Evolutionary conservation across 2,329 filamentous ascomycete species (phyloP), one percentile per base, ranked within the genome.

Genomic region (Ascomycota sp.): DNA sequence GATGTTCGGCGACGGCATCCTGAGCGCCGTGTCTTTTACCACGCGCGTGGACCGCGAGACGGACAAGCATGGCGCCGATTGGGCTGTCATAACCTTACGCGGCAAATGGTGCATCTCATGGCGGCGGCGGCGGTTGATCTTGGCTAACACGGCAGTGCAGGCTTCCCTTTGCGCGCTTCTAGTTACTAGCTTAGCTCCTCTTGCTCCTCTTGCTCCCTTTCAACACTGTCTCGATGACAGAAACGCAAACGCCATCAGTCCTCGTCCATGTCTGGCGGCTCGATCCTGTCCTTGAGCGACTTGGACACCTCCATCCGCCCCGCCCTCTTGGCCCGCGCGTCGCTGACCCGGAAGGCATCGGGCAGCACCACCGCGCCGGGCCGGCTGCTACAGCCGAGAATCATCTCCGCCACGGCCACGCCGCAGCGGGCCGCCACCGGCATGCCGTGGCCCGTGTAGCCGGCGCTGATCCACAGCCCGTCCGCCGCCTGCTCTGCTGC

Each of bases 31-130:
- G 46, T 72, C 73, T 11, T 94, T 93, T 52, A 78, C 72, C 30
- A 92, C 82, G 0, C 82, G 82, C 46, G 78, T 95, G 3, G 82
- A 94, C 51, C 92, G 91, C 66, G 86, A 95, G 65, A 73, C 75
- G 1, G 86, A 94, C 49, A 71, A 77, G 35, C 69, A 79, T 43
- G 85, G 83, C 4, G 65, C 69, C 31, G 62, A 75, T 6, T 93
- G 82, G 82, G 82, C 77, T 4, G 72, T 83, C 41, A 91, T 93
- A 40, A 85, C 78, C 3, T 45, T 85, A 43, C 69, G 75, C 41
- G 80, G 81, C 20, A 89, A 89, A 59, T 89, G 81, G 80, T 83
- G 50, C 51, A 19, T 10, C 8, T 10, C 13, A 4, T 10, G 25
- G 5, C 10, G 5, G 19, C 12, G 12, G 11, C 9, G 25, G 20